Conservation (phyloP, 75 land plant species). For the Adiantum capillusveneris region DNA sequence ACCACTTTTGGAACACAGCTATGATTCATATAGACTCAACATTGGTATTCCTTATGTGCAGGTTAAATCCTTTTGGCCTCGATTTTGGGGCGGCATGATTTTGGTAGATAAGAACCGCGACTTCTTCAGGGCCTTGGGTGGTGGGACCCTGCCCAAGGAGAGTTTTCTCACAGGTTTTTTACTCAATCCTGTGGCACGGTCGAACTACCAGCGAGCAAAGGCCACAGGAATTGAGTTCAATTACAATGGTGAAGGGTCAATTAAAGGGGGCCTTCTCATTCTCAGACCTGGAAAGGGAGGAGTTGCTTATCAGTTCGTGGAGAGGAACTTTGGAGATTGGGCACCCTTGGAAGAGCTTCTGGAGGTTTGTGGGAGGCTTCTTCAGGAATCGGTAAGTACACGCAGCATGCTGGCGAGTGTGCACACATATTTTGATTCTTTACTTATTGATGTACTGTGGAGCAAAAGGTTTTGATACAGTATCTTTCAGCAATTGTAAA, state of each 20-base stretch:
- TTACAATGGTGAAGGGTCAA: conserved; percentile 46
- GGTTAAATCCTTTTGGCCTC: conserved; percentile 66
- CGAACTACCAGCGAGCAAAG: conserved; percentile 50
- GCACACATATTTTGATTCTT: too few relatives aligned
- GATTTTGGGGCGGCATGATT: conserved; percentile 62
- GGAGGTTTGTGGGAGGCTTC: conserved; percentile 38
- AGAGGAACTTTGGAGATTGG: conserved; percentile 68
- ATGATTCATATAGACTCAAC: too few relatives aligned
- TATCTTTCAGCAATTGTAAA: too few relatives aligned
- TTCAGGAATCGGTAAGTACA: not conserved
- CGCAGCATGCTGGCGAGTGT: too few relatives aligned
- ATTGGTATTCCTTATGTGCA: conserved; percentile 12
- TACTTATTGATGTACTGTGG: too few relatives aligned
- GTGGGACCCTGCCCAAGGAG: conserved; percentile 46
- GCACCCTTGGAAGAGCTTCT: conserved; percentile 59
- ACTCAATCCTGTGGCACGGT: conserved; percentile 37
- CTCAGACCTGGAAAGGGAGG: conserved; percentile 44
- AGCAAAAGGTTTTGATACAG: too few relatives aligned
- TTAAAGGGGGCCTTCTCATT: conserved; percentile 55
- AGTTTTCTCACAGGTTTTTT: conserved; percentile 45
- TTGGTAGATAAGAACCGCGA: conserved; percentile 28
- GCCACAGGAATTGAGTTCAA: conserved; percentile 38
- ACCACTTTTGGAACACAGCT: too few relatives aligned
- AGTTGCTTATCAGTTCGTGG: conserved; percentile 58
- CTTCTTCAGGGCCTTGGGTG: conserved; percentile 64